Conservation (phyloP, 192 early-diverging fungal genomes). For the Coemansia sp. region DNA sequence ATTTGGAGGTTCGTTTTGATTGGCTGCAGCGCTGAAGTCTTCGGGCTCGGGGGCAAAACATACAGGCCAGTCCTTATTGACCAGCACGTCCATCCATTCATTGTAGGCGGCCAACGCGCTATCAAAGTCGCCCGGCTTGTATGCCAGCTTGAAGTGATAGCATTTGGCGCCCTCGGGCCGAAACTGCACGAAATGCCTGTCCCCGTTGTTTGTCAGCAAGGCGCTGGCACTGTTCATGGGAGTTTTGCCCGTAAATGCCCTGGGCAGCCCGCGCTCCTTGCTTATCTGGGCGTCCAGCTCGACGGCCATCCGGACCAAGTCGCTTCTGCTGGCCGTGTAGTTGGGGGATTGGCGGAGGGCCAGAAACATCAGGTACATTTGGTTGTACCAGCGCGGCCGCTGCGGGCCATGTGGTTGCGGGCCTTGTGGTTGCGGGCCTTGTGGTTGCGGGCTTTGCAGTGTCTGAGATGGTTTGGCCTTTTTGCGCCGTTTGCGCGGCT, state of each 20-base stretch:
- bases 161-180: slow-evolving; percentile 64
- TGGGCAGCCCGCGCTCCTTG: slow-evolving; percentile 66
- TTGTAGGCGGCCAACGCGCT: slow-evolving; percentile 67
- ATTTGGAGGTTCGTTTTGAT: too few species aligned
- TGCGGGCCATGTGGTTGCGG: not conserved
- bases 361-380: slow-evolving; percentile 81
- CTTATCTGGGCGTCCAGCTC: slow-evolving; percentile 77
- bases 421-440: not conserved
- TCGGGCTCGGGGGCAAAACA: slow-evolving; percentile 65
- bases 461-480: not conserved
- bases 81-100: slow-evolving; percentile 68
- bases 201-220: slow-evolving; percentile 72
- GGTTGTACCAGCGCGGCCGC: slow-evolving; percentile 86
- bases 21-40: too few species aligned
- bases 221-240: slow-evolving; percentile 77
- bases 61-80: slow-evolving; percentile 77
- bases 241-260: slow-evolving; percentile 85
- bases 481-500: slow-evolving; percentile 21
- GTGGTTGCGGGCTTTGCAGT: slow-evolving; percentile 1
- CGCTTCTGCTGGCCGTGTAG: slow-evolving; percentile 65
- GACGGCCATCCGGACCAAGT: slow-evolving; percentile 72
- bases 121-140: slow-evolving; percentile 75
- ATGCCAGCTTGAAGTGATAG: slow-evolving; percentile 77
- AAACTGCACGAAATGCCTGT: slow-evolving; percentile 71
- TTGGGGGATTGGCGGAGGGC: slow-evolving; percentile 70